Base-by-base conservation (phyloP, 345 rosid genomes). In the Viola odorata region DNA sequence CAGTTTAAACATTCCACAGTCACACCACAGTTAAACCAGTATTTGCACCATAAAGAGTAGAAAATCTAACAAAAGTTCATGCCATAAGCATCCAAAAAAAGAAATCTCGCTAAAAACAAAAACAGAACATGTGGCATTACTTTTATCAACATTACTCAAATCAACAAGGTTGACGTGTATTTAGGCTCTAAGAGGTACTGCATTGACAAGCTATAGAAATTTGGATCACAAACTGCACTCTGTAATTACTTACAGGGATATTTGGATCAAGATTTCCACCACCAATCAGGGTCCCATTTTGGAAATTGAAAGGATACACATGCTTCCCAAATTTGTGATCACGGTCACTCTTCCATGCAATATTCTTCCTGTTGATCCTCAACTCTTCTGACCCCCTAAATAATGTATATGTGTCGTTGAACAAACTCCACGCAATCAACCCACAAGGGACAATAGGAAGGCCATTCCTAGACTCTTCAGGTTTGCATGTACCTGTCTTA, bases 301-400 rank as follows among this genome's bases (percentile, higher is more conserved):
- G 96, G 74, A 86, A 86, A 73, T 89, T 89, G 57, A 45, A 68
- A 67, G 94, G 96, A 77, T 80, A 82, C 38, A 86, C 91, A 36
- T 83, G 64, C 72, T 84, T 89, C 51, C 96, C 96, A 60, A 86
- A 89, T 73, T 89, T 86, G 75, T 80, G 82, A 37, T 80, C 80
- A n/a, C 86, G 89, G 66, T 89, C 94, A 71, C 94, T 89, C 63
- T 75, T 74, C 94, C 96, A 89, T 13, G 94, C 78, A 61, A 89
- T 86, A 58, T 89, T 84, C 58, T 78, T 79, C 66, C 87, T 69
- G 63, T 69, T 81, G 61, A 86, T 76, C 51, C 51, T 69, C 66
- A 89, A 58, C 66, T 84, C 69, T 7, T 16, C 42, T 13, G 57
- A 69, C 39, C 75, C 78, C 50, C 82, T 91, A 65, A 66, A 57